Base-by-base conservation (phyloP, 1,284 basidiomycete genomes). In the Earliella scabrosa region DNA sequence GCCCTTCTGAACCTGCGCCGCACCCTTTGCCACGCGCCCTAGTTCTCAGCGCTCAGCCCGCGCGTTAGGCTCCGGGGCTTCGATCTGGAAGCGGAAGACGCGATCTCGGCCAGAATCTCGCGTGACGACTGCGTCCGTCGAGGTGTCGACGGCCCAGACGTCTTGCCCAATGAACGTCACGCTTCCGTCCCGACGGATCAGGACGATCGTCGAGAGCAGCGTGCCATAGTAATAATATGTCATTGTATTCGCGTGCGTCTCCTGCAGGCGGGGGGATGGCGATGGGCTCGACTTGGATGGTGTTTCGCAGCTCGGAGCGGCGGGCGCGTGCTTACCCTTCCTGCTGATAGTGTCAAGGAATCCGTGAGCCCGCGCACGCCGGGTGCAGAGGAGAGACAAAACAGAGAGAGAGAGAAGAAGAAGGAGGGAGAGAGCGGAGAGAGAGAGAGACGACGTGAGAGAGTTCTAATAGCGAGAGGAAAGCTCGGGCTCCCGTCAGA, bases 171-270 rank as follows among this genome's bases (percentile, higher is more conserved):
- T 75, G 66, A 91, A 92, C 14, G 82, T 56, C 11, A 82, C 87
- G 34, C 77, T 69, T 40, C 90, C 87, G 56, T 80, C 78, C 59
- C 79, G 79, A 53, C 78, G 75, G 34, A 93, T 77, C 56, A 93
- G 79, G 39, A 93, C 69, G 44, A 91, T 82, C 7, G 87, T 92
- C 51, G 91, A 83, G 44, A 89, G 71, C 13, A 90, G 86, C 32
- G 91, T 93, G 44, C 82, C 90, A 66, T 90, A 91, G 59, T 68
- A 47, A n/a, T n/a, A n/a, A n/a, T n/a, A n/a, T n/a, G n/a, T n/a
- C n/a, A n/a, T n/a, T n/a, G n/a, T n/a, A n/a, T n/a, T n/a, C n/a
- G n/a, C n/a, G n/a, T n/a, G n/a, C n/a, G n/a, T n/a, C n/a, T n/a
- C n/a, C n/a, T n/a, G n/a, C n/a, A n/a, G n/a, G n/a, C n/a, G n/a